phyloP scores from a whole-genome alignment of 352 stramenopile genomes.

The Phytophthora hybrid region DNA sequence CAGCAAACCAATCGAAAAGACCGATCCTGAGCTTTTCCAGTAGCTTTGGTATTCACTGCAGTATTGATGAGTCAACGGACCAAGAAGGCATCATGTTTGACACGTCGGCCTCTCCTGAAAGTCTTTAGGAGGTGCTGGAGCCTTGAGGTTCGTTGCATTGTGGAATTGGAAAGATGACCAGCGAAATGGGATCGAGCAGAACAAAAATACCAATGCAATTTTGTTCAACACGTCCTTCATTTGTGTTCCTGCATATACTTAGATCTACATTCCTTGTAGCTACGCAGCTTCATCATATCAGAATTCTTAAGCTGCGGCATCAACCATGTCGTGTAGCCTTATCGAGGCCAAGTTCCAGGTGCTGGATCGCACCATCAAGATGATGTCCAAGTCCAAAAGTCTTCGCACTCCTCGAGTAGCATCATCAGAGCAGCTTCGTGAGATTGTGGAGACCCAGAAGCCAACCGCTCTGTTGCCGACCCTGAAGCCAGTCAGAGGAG shows the following conservation, averaged over 20 bases:
- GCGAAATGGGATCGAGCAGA: constrained; percentile 20
- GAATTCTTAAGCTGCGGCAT: not conserved
- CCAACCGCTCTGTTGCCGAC: constrained; percentile 30
- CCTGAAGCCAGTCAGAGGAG: constrained; percentile 12
- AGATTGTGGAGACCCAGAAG: constrained; percentile 52
- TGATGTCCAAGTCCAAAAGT: constrained; percentile 47
- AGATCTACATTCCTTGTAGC: not conserved
- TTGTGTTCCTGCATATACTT: constrained; percentile 17
- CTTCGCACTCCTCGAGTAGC: constrained; percentile 35
- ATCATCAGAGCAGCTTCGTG: constrained; percentile 59
- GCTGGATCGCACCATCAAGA: constrained; percentile 60
- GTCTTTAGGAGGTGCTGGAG: not conserved
- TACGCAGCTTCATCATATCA: constrained; percentile 10
- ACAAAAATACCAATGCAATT: constrained; percentile 27
- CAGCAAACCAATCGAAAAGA: not conserved
- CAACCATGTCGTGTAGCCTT: constrained; percentile 66
- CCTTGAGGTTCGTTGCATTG: not conserved
- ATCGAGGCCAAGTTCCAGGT: constrained; percentile 76
- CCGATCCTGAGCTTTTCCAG: constrained; percentile 48
- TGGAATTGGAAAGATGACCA: constrained; percentile 1
- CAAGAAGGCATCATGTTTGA: constrained; percentile 43
- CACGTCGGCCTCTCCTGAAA: constrained; percentile 27
- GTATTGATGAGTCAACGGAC: constrained; percentile 21
- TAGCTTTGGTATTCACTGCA: constrained; percentile 37
- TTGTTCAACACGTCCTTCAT: constrained; percentile 3